Base-by-base conservation (phyloP, 108 stramenopile species). In the Mayamaea pseudoterrestris region DNA sequence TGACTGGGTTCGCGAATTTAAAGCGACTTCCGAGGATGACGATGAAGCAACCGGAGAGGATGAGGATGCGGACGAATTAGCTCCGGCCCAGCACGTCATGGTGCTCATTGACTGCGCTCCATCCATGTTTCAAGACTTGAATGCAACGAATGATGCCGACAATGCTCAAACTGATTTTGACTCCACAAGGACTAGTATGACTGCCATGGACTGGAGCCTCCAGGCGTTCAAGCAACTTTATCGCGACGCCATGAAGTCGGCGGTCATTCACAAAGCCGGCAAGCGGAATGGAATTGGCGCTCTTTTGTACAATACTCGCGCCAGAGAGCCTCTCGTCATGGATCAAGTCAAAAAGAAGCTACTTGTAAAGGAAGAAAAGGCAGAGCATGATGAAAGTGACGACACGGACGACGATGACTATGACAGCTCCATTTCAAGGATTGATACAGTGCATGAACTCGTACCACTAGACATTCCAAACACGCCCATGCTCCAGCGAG, bases 401-500 rank as follows among this genome's bases (percentile, higher is more conserved):
- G 44, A 54, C 5, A 37, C 53, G 32, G 71, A 48, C 12, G 59
- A 42, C 27, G 47, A 54, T 23, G 59, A 63, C 1, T 53, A 46
- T 1, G 41, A 53, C 34, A 58, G 47, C 31, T 7, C 42, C 30
- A 21, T 36, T 20, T 23, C 21, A 22, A 21, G 4, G 4, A n/a
- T 27, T 14, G 26, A 25, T 7, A 51, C 59, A 24, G 75, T 71
- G 16, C 63, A 80, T 42, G 48, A 63, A 50, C 51, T 82, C 29
- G 22, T 82, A 24, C 53, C 66, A 23, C 42, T 87, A 37, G 51
- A 50, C n/a, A n/a, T n/a, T n/a, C n/a, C n/a, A n/a, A n/a, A n/a
- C n/a, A n/a, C n/a, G n/a, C n/a, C n/a, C n/a, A n/a, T n/a, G 29
- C 73, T 76, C 9, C 85, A 80, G 0, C 80, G 85, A 25, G 74